Evolutionary conservation across 2,329 filamentous ascomycete genomes (phyloP).

Genomic region (Apiospora marii): DNA sequence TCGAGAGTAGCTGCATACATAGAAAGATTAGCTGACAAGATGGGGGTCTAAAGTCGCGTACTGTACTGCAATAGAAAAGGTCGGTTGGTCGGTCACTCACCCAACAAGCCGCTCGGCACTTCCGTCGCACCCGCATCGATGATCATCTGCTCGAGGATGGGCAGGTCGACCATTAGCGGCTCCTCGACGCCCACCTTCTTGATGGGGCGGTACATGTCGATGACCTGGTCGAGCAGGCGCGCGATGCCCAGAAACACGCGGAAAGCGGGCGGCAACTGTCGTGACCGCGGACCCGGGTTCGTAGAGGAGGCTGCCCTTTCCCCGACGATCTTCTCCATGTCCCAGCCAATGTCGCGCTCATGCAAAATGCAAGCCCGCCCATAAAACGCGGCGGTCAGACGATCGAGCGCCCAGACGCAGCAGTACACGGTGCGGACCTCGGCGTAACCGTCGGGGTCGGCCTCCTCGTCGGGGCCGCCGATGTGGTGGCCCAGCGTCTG

Average conservation of each 20-base stretch:
- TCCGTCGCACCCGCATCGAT: conserved; percentile 60
- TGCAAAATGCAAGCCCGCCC: conserved; percentile 67
- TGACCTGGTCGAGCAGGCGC: conserved; percentile 64
- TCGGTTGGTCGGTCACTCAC: conserved; percentile 45
- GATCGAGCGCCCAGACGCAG: conserved; percentile 67
- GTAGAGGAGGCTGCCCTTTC: conserved; percentile 34
- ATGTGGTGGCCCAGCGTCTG: conserved; percentile 66
- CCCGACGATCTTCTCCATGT: conserved; percentile 58
- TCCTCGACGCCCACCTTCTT: conserved; percentile 50
- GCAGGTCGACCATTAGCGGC: conserved; percentile 59
- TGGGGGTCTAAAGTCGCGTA: background rate
- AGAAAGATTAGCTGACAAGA: conserved; percentile 32
- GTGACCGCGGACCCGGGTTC: background rate
- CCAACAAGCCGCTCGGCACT: conserved; percentile 57
- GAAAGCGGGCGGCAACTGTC: conserved; percentile 59
- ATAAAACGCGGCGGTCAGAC: conserved; percentile 66
- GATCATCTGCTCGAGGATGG: conserved; percentile 65
- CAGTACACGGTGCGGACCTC: conserved; percentile 59
- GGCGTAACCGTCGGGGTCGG: conserved; percentile 44
- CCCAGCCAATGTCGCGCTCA: conserved; percentile 64
- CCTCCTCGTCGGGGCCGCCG: conserved; percentile 35
- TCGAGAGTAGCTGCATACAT: conserved; percentile 62
- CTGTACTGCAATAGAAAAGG: background rate
- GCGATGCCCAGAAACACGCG: conserved; percentile 63
- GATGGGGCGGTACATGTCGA: conserved; percentile 66